Evolutionary conservation across 139 green algal genomes (phyloP), one percentile per base, ranked within the genome.

Genomic region (Spirogloea muscicola): DNA sequence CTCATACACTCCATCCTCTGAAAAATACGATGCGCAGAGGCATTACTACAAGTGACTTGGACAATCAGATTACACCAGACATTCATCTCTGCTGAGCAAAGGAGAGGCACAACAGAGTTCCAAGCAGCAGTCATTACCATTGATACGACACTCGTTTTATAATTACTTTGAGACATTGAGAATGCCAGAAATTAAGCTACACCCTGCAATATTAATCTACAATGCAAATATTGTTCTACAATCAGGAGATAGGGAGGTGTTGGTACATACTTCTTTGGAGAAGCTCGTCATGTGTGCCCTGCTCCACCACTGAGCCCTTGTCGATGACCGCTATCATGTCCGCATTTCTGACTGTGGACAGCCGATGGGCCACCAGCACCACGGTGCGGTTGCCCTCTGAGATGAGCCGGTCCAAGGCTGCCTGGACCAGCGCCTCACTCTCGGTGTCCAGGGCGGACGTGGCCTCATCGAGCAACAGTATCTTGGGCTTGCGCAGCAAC

Each of bases 381-480:
- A 81, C 42, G 31, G 81, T 86, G 38, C 57, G 49, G 21, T 43
- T 46, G 42, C 68, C 61, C 49, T 58, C 38, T 25, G 34, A 31
- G 18, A 86, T 84, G 16, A 86, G 59, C 39, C 41, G 39, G 31
- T 84, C 52, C 29, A 86, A 55, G 4, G 74, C 74, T 0, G 21
- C 43, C 44, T 84, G 76, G 29, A 83, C 76, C 37, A 76, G 49
- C 39, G 63, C 66, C 68, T 88, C 83, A 6, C 51, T 85, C 66
- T 87, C 82, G 25, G 59, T 84, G 82, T 88, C 83, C 41, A 88
- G 52, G 3, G 83, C 72, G 31, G 43, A 76, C n/a, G 83, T 88
- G 31, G 83, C 83, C 49, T 88, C 83, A 41, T 88, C 83, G 36
- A 85, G 40, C 2, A 87, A 58, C 7, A 87, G 52, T 3, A 87